These are phyloP conservation scores for Carex kokanica DNA, from an alignment of 176 grass and related monocot genomes.

Conservation along the genomic window DNA sequence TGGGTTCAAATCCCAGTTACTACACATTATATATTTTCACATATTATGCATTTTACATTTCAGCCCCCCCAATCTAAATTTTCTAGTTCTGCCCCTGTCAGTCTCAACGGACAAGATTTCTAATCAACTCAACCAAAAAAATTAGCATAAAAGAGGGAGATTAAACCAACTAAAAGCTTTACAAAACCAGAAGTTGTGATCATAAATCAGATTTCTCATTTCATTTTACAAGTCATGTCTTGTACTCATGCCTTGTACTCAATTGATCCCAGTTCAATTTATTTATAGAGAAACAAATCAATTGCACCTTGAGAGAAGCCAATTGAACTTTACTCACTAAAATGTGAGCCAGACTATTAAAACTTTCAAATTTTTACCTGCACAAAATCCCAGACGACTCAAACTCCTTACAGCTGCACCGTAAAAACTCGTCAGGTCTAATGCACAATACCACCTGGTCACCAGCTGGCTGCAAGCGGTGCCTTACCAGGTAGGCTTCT, in stretches of 20 bases:
- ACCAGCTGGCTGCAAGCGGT: slow-evolving; percentile 29
- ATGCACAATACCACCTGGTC: slow-evolving; percentile 29
- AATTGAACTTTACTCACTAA: neutral
- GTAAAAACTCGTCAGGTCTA: slow-evolving; percentile 29
- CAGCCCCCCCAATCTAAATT: too few species aligned
- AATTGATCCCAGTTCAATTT: neutral
- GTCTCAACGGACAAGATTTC: too few species aligned
- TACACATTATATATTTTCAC: too few species aligned
- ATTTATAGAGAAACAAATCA: neutral
- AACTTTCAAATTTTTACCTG: slow-evolving; percentile 5
- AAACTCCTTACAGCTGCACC: slow-evolving; percentile 48
- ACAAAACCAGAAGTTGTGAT: neutral
- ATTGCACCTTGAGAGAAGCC: neutral
- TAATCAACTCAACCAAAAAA: neutral
- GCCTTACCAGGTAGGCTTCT: slow-evolving; percentile 39
- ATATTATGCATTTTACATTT: too few species aligned
- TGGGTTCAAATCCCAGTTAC: too few species aligned
- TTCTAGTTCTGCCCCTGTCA: neutral
- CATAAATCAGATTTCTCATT: neutral
- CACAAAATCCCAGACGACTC: slow-evolving; percentile 47
- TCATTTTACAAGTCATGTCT: neutral
- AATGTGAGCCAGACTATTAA: neutral
- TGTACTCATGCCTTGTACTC: neutral
- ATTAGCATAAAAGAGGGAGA: neutral
- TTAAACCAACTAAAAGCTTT: neutral